Evolutionary conservation across 2,329 filamentous ascomycete species (phyloP).

Genomic region (Dendrostoma leiphaemia): DNA sequence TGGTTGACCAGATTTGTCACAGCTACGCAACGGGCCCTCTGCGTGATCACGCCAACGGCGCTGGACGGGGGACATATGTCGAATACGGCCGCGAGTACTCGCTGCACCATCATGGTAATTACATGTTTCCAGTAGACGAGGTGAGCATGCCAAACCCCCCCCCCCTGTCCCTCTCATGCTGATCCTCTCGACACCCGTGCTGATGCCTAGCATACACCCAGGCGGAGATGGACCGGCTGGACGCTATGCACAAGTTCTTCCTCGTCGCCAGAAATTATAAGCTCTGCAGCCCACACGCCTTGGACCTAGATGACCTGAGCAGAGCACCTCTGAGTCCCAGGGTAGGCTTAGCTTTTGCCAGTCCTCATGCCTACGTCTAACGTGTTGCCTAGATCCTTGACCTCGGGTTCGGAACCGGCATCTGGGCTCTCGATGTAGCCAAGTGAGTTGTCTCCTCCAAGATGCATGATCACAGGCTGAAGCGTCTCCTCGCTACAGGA

Average conservation of each 20-base stretch:
- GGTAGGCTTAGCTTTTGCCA: neutral
- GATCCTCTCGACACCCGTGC: neutral
- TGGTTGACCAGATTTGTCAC: neutral
- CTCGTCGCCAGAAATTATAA: slow-evolving; percentile 44
- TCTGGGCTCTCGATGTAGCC: slow-evolving; percentile 87
- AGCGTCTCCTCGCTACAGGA: neutral
- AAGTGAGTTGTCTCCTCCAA: slow-evolving; percentile 52
- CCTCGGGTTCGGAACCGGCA: slow-evolving; percentile 83
- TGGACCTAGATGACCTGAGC: slow-evolving; percentile 2
- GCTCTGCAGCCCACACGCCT: slow-evolving; percentile 8
- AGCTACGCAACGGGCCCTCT: slow-evolving; percentile 17
- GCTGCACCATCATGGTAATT: slow-evolving; percentile 53
- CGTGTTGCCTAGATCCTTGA: slow-evolving; percentile 46
- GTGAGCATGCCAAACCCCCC: slow-evolving; percentile 29
- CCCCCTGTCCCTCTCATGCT: neutral
- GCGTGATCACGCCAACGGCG: neutral
- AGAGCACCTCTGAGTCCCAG: neutral
- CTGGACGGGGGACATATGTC: slow-evolving; percentile 2
- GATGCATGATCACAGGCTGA: slow-evolving; percentile 22
- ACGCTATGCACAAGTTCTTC: slow-evolving; percentile 61
- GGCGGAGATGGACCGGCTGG: slow-evolving; percentile 58
- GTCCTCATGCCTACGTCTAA: neutral
- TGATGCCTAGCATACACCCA: slow-evolving; percentile 23
- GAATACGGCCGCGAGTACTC: slow-evolving; percentile 58
- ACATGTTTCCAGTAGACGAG: slow-evolving; percentile 61